phyloP scores from a whole-genome alignment of 169 alveolate genomes.

The Eimeria tenella region DNA sequence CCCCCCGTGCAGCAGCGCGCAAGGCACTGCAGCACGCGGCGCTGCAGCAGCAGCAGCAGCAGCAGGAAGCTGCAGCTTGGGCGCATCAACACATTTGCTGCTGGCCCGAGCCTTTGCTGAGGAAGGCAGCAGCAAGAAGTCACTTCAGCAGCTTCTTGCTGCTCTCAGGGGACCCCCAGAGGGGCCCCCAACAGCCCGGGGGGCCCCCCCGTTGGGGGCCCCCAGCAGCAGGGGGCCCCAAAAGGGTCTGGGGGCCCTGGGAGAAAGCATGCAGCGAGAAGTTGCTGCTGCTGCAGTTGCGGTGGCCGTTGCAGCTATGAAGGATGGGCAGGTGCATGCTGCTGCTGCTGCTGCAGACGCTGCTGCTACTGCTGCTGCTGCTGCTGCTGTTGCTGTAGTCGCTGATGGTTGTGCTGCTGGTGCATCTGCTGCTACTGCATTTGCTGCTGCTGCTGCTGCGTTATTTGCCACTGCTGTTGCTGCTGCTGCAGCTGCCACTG shows the following conservation, averaged over 20 bases:
- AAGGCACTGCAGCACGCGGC: neutral
- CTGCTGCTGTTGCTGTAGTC: neutral
- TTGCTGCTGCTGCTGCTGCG: neutral
- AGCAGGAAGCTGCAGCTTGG: neutral
- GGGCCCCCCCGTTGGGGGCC: neutral
- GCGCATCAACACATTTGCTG: neutral
- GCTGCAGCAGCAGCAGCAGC: neutral
- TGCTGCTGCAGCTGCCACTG: neutral
- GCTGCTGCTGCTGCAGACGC: slow-evolving; percentile 20
- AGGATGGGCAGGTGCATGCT: slow-evolving; percentile 32
- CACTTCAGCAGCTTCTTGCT: slow-evolving; percentile 1
- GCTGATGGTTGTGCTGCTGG: neutral
- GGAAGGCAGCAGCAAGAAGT: slow-evolving; percentile 7
- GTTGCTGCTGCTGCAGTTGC: slow-evolving; percentile 11
- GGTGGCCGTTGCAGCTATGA: slow-evolving; percentile 23
- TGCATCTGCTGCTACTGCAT: slow-evolving; percentile 27
- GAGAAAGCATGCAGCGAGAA: slow-evolving; percentile 30
- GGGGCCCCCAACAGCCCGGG: neutral
- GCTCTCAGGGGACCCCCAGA: slow-evolving; percentile 3
- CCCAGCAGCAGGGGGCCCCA: neutral
- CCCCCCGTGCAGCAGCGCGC: neutral
- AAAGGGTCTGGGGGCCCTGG: neutral
- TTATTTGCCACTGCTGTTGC: slow-evolving; percentile 8
- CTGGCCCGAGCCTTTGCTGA: slow-evolving; percentile 15
- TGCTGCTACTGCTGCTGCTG: neutral